phyloP scores from a whole-genome alignment of 1,139 yeast genomes.

The Suhomyces maxii region DNA sequence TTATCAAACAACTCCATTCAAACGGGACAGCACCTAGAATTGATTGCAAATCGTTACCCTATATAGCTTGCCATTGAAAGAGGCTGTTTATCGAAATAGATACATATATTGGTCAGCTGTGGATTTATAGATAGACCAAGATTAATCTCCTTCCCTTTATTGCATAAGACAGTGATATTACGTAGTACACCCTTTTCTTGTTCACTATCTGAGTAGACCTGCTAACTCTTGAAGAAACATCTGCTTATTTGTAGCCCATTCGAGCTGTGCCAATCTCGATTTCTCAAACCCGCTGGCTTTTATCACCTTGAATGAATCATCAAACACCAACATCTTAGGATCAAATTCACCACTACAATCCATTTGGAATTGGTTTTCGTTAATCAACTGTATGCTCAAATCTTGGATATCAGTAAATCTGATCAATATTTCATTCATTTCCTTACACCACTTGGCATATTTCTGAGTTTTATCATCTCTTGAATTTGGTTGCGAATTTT shows the following conservation, averaged over 20 bases:
- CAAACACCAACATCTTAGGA: constrained; percentile 2
- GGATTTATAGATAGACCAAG: no score
- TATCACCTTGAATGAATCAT: constrained; percentile 4
- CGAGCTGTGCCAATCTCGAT: not conserved
- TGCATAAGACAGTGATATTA: no score
- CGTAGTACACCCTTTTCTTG: not conserved
- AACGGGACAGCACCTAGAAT: no score
- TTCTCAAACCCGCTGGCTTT: not conserved
- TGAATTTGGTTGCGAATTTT: constrained; percentile 8
- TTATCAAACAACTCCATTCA: no score
- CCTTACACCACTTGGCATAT: constrained; percentile 33
- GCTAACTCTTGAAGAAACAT: constrained; percentile 3
- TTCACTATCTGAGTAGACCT: not conserved
- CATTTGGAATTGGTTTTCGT: not conserved
- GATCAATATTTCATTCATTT: constrained; percentile 27
- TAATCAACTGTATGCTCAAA: constrained; percentile 4
- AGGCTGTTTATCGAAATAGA: no score
- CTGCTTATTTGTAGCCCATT: not conserved
- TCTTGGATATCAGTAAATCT: constrained; percentile 18
- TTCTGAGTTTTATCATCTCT: constrained; percentile 18
- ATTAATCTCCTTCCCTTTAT: no score
- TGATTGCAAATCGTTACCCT: no score
- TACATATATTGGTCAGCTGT: no score
- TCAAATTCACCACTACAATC: not conserved
- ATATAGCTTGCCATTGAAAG: no score